Conservation (phyloP, 305 asterid species). For the Solanum hybrid region DNA sequence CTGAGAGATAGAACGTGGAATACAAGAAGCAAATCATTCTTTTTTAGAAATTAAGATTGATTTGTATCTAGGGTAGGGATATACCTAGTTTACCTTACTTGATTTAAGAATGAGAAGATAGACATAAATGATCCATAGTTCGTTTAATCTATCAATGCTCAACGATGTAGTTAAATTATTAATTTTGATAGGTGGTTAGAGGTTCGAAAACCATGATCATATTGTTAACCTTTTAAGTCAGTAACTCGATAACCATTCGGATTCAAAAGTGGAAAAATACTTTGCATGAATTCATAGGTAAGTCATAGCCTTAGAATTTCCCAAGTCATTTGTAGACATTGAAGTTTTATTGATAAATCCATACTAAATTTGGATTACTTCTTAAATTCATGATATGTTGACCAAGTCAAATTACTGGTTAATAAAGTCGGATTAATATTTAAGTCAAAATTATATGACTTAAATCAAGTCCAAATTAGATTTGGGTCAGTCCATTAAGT, state of each 20-base stretch:
- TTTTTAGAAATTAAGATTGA: no score
- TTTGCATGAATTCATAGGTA: background rate
- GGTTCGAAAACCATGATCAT: background rate
- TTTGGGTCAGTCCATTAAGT: background rate
- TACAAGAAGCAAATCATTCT: background rate
- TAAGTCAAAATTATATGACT: background rate
- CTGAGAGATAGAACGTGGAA: background rate
- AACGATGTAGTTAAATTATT: background rate
- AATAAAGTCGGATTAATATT: background rate
- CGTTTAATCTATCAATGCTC: background rate
- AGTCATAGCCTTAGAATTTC: background rate
- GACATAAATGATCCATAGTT: background rate
- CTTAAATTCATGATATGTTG: background rate
- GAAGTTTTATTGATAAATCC: background rate
- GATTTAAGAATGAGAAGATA: background rate
- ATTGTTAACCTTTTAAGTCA: background rate
- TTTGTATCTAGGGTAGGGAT: background rate
- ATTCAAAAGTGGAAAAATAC: background rate
- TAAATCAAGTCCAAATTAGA: background rate
- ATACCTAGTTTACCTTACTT: background rate
- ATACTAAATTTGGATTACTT: background rate
- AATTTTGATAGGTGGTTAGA: background rate
- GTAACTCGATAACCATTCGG: background rate
- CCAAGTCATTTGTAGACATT: background rate
- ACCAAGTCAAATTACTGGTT: background rate